These are phyloP conservation scores for Colletotrichum tanaceti DNA, from an alignment of 2,329 filamentous ascomycete species.

Conservation along the genomic window DNA sequence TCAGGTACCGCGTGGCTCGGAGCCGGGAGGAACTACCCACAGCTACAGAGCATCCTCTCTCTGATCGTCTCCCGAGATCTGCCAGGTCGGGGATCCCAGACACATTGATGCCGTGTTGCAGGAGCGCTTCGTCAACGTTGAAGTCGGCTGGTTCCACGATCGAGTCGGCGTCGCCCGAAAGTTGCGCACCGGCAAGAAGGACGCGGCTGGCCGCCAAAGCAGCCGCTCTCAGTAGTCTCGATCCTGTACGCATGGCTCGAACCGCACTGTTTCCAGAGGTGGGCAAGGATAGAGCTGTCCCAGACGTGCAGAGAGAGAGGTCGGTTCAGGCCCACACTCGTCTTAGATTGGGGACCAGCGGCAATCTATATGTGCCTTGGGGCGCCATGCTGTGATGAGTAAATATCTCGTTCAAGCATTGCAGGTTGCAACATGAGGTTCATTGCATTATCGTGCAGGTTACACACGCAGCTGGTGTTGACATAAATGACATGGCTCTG, in stretches of 20 bases:
- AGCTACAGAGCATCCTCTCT: conserved; percentile 14
- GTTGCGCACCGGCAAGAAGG: conserved; percentile 1
- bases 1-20: background rate
- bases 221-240: background rate
- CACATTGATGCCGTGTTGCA: conserved; percentile 38
- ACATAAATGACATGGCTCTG: background rate
- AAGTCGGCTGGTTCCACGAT: conserved; percentile 35
- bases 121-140: conserved; percentile 38
- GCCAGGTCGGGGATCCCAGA: conserved; percentile 31
- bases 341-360: too few relatives aligned
- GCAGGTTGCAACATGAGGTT: too few relatives aligned
- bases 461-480: background rate
- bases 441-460: background rate
- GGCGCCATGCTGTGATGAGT: too few relatives aligned
- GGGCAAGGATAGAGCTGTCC: background rate
- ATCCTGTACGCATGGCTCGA: background rate
- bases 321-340: background rate
- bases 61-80: conserved; percentile 9
- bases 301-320: background rate
- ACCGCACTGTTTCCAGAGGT: too few relatives aligned
- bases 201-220: background rate
- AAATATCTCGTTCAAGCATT: too few relatives aligned
- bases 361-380: background rate
- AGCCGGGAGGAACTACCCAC: conserved; percentile 16
- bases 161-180: background rate